A percentile compares a stretch with the other conserved stretches of the same genome.
Evolutionary conservation across 352 stramenopile genomes (phyloP).

Genomic region (Pythium monospermum): DNA sequence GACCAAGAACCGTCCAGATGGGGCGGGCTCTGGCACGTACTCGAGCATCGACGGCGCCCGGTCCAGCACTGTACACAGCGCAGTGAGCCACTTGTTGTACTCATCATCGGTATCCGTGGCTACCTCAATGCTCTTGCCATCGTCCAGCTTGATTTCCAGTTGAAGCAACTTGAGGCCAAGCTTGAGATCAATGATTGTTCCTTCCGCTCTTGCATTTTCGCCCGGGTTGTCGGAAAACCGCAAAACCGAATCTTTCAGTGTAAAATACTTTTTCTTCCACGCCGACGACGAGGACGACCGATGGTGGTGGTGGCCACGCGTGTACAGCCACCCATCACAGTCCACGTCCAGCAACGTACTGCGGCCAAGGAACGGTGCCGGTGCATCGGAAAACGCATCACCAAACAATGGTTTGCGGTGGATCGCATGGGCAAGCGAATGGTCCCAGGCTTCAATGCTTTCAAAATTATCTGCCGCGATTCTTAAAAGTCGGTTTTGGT

Average conservation of each 20-base stretch:
- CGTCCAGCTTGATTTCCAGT: conserved; percentile 64
- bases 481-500: conserved; percentile 76
- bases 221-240: conserved; percentile 59
- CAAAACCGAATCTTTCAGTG: conserved; percentile 50
- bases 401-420: conserved; percentile 60
- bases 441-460: conserved; percentile 75
- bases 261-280: conserved; percentile 77
- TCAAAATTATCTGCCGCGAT: conserved; percentile 61
- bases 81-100: conserved; percentile 55
- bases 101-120: conserved; percentile 50
- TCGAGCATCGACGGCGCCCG: conserved; percentile 24
- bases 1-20: conserved; percentile 13
- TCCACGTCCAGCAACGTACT: conserved; percentile 41
- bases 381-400: conserved; percentile 48
- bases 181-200: conserved; percentile 53
- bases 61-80: conserved; percentile 51
- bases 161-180: conserved; percentile 39
- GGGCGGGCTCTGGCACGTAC: not conserved
- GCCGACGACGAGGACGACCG: conserved; percentile 45
- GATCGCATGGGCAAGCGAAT: conserved; percentile 39
- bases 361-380: conserved; percentile 57
- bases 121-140: conserved; percentile 55
- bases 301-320: conserved; percentile 52
- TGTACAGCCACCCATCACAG: conserved; percentile 76
- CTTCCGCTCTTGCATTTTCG: conserved; percentile 53